Evolutionary conservation across 768 basidiomycete genomes (phyloP), one percentile per base, ranked within the genome.

Genomic region (Mrakia blollopis): DNA sequence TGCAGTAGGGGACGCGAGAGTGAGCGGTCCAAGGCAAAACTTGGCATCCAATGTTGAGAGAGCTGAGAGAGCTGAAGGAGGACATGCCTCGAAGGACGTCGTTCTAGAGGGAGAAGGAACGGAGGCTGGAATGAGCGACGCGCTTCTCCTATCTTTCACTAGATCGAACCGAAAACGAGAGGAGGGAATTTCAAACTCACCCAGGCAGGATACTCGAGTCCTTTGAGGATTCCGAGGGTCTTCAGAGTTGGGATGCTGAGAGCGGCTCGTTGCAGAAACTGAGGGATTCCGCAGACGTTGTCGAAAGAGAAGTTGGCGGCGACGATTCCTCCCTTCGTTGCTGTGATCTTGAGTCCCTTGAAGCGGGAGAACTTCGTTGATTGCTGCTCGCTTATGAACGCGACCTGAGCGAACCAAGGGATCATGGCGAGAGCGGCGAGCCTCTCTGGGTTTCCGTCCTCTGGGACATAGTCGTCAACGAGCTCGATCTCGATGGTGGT

Each of bases 351-450:
- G 18, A 35, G 10, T 44, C 65, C 65, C 21, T 39, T 68, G 23
- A 37, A n/a, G 21, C 10, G n/a, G 3, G 57, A 57, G 57, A 9
- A n/a, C 57, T 57, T 57, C 6, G 57, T 28, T 10, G 25, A 4
- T 13, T 2, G 57, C n/a, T 57, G 57, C 6, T 57, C 57, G 57
- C 10, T 28, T 10, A 57, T 8, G n/a, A 28, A 57, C n/a, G 57
- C 57, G 57, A 57, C 57, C 65, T 68, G 35, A 25, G 39, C 1
- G 35, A 68, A 68, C 65, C 65, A 68, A 8, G 65, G 65, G 18
- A 68, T 25, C 25, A 39, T 13, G 18, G 65, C 8, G 1, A 68
- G 37, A 10, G 65, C 65, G 9, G 37, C 14, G 21, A 44, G 3
- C 8, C 25, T 35, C 25, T 68, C 65, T 2, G 39, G 35, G 9